Evolutionary conservation across 2,329 filamentous ascomycete genomes (phyloP), one percentile per base, ranked within the genome.

Genomic region (Lachnellula hyalina): DNA sequence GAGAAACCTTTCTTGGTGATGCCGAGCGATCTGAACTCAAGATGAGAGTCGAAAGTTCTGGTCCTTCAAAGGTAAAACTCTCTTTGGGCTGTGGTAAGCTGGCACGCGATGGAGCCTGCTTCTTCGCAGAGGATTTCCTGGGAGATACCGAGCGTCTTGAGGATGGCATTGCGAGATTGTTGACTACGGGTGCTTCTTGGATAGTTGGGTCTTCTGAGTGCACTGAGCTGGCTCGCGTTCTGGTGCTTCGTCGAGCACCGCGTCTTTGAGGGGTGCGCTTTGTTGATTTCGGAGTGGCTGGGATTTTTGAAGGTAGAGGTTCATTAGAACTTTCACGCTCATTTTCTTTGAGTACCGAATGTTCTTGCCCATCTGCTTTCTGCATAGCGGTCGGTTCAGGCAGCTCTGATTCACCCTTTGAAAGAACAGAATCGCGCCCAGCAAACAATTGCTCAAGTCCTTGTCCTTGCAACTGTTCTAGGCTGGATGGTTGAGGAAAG

Each of bases 171-270:
- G 28, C 28, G 8, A 12, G 8, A 32, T 32, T 32, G 28, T 32
- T 11, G 28, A 32, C 28, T 9, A 32, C 9, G 9, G 28, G 28
- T 4, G 28, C 28, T 32, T 32, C 42, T 52, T 47, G 42, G 34
- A 38, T 32, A 9, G 21, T 32, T 28, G 41, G 35, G 23, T 56
- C 52, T 36, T 55, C 52, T 14, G 23, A 23, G 21, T 23, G 17
- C n/a, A 55, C 28, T 11, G 57, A 57, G 21, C 56, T 61, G 15
- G 48, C 32, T 11, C 58, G 52, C n/a, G 47, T 58, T 53, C 58
- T 49, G 17, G 42, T 54, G 17, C 45, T 53, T 50, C 55, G 19
- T 38, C 40, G 32, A 47, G 49, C 35, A 47, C 47, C 28, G 12
- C 19, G 38, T 23, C 49, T 32, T 44, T n/a, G 36, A 32, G 21